Evolutionary conservation across 2,329 filamentous ascomycete species (phyloP).

Genomic region (Neonectria hederae): DNA sequence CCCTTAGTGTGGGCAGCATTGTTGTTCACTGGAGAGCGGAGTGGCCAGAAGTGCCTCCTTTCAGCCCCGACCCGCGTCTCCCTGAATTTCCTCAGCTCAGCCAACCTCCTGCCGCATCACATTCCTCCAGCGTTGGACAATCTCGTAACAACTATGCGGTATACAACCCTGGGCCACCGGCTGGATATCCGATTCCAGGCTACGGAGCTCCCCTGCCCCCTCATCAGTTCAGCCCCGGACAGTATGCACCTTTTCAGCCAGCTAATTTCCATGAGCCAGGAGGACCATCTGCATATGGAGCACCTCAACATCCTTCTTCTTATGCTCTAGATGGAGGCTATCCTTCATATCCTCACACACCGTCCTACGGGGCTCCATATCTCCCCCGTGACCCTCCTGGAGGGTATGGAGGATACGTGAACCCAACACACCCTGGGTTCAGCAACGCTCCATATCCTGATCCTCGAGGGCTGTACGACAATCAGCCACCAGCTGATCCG

Average conservation of each 20-base stretch:
- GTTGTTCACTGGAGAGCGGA: constrained; percentile 83
- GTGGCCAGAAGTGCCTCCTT: constrained; percentile 81
- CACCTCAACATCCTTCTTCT: constrained; percentile 14
- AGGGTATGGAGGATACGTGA: constrained; percentile 13
- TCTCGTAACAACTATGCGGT: constrained; percentile 20
- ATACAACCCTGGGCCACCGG: constrained; percentile 22
- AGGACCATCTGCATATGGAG: constrained; percentile 24
- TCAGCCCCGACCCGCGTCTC: constrained; percentile 67
- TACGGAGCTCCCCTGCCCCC: constrained; percentile 25
- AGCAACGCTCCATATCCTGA: constrained; percentile 19
- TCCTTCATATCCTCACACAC: constrained; percentile 23
- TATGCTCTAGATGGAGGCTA: constrained; percentile 27
- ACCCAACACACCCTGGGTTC: constrained; percentile 4
- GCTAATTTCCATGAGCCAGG: constrained; percentile 19
- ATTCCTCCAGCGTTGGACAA: constrained; percentile 1
- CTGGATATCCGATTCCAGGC: constrained; percentile 26
- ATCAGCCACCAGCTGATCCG: constrained; percentile 18
- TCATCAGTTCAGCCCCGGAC: constrained; percentile 23
- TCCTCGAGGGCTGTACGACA: constrained; percentile 5
- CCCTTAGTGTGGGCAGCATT: constrained; percentile 74
- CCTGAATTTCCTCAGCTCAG: constrained; percentile 28
- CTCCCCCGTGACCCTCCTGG: constrained; percentile 13
- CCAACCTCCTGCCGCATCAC: constrained; percentile 3
- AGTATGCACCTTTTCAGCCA: constrained; percentile 13
- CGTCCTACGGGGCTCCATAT: constrained; percentile 12